Conservation (phyloP, 2,329 filamentous ascomycete genomes). For the Ramularia collo-cygni region DNA sequence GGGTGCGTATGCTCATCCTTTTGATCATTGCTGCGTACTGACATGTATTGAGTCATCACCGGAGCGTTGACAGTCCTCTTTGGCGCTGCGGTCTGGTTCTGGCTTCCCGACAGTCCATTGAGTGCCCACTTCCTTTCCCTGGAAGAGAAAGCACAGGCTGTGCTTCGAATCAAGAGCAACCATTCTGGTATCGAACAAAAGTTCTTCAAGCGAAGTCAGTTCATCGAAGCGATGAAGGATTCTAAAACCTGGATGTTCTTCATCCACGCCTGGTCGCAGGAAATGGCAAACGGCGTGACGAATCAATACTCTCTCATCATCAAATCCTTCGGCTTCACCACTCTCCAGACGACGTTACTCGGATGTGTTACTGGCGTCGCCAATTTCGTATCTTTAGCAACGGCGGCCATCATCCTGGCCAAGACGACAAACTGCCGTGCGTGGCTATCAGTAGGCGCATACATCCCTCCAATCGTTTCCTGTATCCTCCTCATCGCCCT, state of each 20-base stretch:
- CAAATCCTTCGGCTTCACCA: conserved; percentile 40
- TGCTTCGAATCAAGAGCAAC: conserved; percentile 32
- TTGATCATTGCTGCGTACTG: no score
- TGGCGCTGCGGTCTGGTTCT: conserved; percentile 22
- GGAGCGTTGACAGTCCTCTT: conserved; percentile 13
- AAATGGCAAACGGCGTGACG: conserved; percentile 35
- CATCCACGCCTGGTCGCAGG: conserved; percentile 31
- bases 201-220: conserved; percentile 30
- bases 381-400: conserved; percentile 17
- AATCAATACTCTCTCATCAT: conserved; percentile 41
- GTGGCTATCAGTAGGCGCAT: conserved; percentile 29
- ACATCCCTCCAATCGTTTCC: conserved; percentile 33
- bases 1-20: background rate
- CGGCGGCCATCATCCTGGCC: conserved; percentile 27
- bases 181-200: conserved; percentile 35
- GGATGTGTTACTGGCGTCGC: conserved; percentile 16
- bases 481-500: conserved; percentile 32
- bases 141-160: conserved; percentile 30
- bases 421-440: conserved; percentile 25
- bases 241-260: conserved; percentile 34
- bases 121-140: conserved; percentile 28
- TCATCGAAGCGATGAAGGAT: conserved; percentile 30
- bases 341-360: conserved; percentile 31
- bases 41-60: conserved; percentile 8
- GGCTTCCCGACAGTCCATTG: conserved; percentile 31